Percentiles rank a stretch among this genome's conserved stretches.
Conservation (phyloP, 1,284 basidiomycete species). For the Rhodotorula sp. region DNA sequence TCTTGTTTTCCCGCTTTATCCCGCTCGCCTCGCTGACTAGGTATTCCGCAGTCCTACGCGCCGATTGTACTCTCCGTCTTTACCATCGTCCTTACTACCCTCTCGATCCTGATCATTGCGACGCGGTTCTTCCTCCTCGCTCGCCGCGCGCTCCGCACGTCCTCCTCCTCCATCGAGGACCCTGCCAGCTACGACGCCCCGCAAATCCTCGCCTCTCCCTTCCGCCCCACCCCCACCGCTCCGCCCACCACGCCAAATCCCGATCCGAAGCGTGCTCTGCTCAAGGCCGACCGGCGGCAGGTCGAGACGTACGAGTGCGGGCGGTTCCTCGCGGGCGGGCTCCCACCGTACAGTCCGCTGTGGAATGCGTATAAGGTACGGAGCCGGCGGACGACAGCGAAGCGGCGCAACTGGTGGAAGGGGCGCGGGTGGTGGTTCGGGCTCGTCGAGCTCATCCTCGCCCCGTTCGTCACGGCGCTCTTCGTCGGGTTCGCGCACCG, state of each 20-base stretch:
- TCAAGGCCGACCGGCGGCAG: constrained; percentile 20
- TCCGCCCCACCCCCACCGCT: neutral
- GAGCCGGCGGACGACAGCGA: constrained; percentile 11
- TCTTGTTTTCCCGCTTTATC: neutral
- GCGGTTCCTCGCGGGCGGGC: constrained; percentile 51
- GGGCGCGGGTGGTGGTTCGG: constrained; percentile 53
- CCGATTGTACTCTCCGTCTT: constrained; percentile 66
- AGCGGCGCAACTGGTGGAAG: constrained; percentile 26
- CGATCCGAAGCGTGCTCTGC: constrained; percentile 13
- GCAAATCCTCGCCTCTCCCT: constrained; percentile 4
- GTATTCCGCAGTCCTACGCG: constrained; percentile 68
- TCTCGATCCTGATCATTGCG: constrained; percentile 55
- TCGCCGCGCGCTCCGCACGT: constrained; percentile 44
- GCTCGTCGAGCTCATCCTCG: constrained; percentile 50
- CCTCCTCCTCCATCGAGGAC: constrained; percentile 5
- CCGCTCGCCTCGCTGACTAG: too few species aligned
- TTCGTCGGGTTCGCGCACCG: constrained; percentile 68
- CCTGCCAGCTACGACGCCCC: neutral
- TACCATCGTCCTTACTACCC: constrained; percentile 61
- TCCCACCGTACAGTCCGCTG: constrained; percentile 53
- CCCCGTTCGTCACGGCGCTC: constrained; percentile 60
- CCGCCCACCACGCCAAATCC: constrained; percentile 15
- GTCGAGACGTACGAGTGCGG: constrained; percentile 15
- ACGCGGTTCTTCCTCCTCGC: constrained; percentile 52
- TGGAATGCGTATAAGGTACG: constrained; percentile 51